Evolutionary conservation across 225 moss, liverwort and hornwort genomes (phyloP).

Genomic region (Pseudisothecium myosuroides): DNA sequence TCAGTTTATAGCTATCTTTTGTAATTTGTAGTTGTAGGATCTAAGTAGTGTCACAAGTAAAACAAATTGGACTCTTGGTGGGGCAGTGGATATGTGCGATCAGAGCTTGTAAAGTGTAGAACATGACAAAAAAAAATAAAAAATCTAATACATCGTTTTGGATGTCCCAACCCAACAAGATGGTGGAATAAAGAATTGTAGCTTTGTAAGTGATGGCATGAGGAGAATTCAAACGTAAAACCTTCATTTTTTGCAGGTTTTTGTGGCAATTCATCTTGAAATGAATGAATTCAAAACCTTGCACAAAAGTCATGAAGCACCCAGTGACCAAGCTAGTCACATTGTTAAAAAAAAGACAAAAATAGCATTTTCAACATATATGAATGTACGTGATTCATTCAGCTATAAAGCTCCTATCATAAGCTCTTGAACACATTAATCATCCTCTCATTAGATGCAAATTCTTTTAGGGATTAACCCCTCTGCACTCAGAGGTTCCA

Average conservation of each 20-base stretch:
- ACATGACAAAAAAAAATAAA: not conserved
- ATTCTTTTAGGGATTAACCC: too few relatives aligned
- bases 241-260: not conserved
- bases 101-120: not conserved
- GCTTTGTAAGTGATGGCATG: too few relatives aligned
- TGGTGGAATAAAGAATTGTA: not conserved
- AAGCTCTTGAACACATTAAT: not conserved
- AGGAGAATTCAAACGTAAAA: not conserved
- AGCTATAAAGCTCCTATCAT: not conserved
- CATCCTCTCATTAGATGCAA: not conserved
- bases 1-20: not conserved
- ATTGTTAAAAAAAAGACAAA: not conserved
- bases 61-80: not conserved
- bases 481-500: rapidly evolving
- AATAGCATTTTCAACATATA: not conserved
- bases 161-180: rapidly evolving
- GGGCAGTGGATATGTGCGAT: not conserved
- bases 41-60: not conserved
- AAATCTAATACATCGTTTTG: not conserved
- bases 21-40: not conserved
- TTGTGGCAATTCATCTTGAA: not conserved
- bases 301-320: not conserved
- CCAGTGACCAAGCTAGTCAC: not conserved
- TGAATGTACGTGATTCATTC: not conserved
- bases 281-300: not conserved